Base-by-base conservation (phyloP, 306 rosid genomes). In the Ochetophila trinervis region DNA sequence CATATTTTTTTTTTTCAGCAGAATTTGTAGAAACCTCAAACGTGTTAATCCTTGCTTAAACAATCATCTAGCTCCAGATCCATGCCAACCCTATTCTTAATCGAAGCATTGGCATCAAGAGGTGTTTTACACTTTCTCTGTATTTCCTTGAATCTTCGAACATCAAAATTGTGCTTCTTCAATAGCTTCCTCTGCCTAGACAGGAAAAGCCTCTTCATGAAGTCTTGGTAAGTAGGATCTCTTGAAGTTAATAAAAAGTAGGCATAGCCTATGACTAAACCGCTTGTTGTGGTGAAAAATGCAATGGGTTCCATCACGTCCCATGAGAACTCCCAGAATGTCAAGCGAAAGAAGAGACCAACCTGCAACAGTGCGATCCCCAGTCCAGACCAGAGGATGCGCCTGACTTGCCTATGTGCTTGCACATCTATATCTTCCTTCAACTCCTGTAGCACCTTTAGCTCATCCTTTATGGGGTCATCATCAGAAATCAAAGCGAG, bases 281-380 rank as follows among this genome's bases (percentile, higher is more conserved):
- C 89, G 21, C 80, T 34, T 5, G 87, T 15, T 20, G 99, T 90
- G 23, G 91, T 68, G 60, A 90, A 94, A 74, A 83, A 94, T 21
- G 99, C 84, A 18, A 94, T 77, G 17, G 99, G 99, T 60, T 90
- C 99, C 97, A 94, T 89, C 21, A 94, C 87, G 60, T 94, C 99
- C 99, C 99, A 94, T 19, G 99, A 94, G 57, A 90, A 94, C 36
- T 94, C 99, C 99, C 99, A 94, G 87, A 88, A 94, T n/a, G 99
- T 94, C 54, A 94, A 79, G 76, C 99, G 69, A 65, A 94, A 94
- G 82, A 94, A 90, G 23, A 94, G 74, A 24, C 87, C 82, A 0
- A 94, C 83, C 49, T 81, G 89, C 5, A 71, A 0, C 47, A 87
- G 4, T 5, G 87, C 71, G 2, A 79, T 40, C 21, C 74, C 90